Evolutionary conservation across 495 filamentous ascomycete genomes (phyloP), one percentile per base, ranked within the genome.

Genomic region (Tirmania nivea): DNA sequence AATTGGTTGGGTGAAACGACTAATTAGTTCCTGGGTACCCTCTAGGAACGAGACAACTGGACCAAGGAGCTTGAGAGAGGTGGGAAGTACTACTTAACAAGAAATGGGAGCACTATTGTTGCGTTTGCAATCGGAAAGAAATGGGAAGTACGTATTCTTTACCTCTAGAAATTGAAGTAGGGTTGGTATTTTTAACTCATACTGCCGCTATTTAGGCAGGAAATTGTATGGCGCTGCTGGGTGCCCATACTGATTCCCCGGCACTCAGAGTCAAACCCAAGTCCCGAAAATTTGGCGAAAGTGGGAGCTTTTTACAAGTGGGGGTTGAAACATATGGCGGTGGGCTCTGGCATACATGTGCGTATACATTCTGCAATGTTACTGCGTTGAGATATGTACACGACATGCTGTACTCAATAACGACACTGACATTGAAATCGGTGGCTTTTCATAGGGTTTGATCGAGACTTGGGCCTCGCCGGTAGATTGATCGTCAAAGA

Each of bases 251-350:
- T 20, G 90, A 99, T 67, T 96, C 89, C 5, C 84, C 84, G 0
- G 84, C 82, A 51, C 73, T 96, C 49, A 79, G 90, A 49, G 69
- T 99, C 59, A 99, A 99, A 70, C 90, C 90, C 4, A 78, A 90
- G 35, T 93, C 86, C 69, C 93, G 87, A 71, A 90, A 88, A 68
- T 71, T 77, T 54, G 74, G 69, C 36, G 68, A 65, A 55, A 67
- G 66, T 51, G 83, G 84, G 57, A 87, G 89, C n/a, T 99, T 87
- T 68, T 64, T 95, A 49, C 90, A 99, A 68, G 83, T 96, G 47
- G 90, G 87, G 50, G 87, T 94, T 49, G 90, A 99, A 71, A 88
- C 84, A 10, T 99, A 99, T 63, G 90, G 92, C 56, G 92, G 90
- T 50, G 62, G 62, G 49, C 66, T 79, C 52, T 79, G 76, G 76